Conservation (phyloP, 306 rosid genomes). For the Biancaea sappan region DNA sequence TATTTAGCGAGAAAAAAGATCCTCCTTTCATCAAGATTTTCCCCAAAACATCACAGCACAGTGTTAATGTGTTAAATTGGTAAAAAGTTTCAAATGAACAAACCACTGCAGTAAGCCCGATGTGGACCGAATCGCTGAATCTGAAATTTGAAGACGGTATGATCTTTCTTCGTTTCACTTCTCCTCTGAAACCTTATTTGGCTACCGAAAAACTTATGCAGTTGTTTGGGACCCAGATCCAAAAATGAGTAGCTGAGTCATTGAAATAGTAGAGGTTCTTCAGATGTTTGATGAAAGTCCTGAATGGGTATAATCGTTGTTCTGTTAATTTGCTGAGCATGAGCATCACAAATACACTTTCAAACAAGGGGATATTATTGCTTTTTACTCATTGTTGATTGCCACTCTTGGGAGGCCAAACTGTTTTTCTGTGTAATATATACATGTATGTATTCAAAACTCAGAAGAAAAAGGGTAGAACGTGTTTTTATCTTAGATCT, state of each 20-base stretch:
- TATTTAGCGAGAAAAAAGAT: too few relatives aligned
- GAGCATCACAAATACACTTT: neutral
- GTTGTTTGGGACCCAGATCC: too few relatives aligned
- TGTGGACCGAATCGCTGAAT: too few relatives aligned
- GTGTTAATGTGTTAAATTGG: too few relatives aligned
- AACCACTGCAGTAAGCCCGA: too few relatives aligned
- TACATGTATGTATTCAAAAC: constrained; percentile 18
- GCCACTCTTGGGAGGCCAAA: constrained; percentile 14
- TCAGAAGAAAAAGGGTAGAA: constrained; percentile 5
- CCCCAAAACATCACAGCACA: too few relatives aligned
- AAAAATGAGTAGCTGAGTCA: neutral
- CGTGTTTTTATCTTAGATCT: constrained; percentile 14
- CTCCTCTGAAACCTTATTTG: too few relatives aligned
- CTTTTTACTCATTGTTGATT: neutral
- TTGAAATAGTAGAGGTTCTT: neutral
- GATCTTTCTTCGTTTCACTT: too few relatives aligned
- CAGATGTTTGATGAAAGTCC: constrained; percentile 45
- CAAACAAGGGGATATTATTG: constrained; percentile 13
- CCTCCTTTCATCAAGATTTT: too few relatives aligned
- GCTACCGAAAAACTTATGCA: too few relatives aligned
- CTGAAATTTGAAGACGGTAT: too few relatives aligned
- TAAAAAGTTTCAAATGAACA: too few relatives aligned
- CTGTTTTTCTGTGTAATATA: constrained; percentile 32
- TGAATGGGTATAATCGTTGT: constrained; percentile 12
- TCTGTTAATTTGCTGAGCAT: neutral